Evolutionary conservation across 2,329 filamentous ascomycete species (phyloP).

Genomic region (Laburnicola sp.): DNA sequence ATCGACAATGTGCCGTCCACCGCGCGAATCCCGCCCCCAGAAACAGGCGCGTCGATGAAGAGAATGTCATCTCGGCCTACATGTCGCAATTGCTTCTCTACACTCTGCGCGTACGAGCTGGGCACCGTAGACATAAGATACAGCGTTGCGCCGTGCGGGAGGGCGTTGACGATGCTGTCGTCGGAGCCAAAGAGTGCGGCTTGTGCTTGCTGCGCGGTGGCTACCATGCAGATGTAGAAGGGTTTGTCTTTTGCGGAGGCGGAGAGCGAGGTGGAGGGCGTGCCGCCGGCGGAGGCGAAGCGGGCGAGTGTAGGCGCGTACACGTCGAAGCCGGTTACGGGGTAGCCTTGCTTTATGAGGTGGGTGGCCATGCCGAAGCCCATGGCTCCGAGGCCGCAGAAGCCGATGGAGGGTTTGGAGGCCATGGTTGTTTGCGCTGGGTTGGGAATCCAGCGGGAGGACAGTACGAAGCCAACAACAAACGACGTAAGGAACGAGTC

Average conservation of each 20-base stretch:
- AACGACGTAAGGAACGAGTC: too few species aligned
- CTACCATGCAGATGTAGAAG: slow-evolving; percentile 75
- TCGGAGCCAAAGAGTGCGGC: slow-evolving; percentile 63
- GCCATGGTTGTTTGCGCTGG: slow-evolving; percentile 23
- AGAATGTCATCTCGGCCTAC: slow-evolving; percentile 64
- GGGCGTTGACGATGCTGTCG: slow-evolving; percentile 53
- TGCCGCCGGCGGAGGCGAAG: slow-evolving; percentile 66
- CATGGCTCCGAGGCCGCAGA: slow-evolving; percentile 79
- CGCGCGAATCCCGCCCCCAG: slow-evolving; percentile 68
- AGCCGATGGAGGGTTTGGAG: slow-evolving; percentile 58
- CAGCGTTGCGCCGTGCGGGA: slow-evolving; percentile 63
- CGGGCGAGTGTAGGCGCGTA: slow-evolving; percentile 67
- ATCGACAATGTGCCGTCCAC: slow-evolving; percentile 74
- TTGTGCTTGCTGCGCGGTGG: slow-evolving; percentile 70
- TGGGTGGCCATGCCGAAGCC: slow-evolving; percentile 80
- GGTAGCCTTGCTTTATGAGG: slow-evolving; percentile 67
- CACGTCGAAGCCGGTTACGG: slow-evolving; percentile 72
- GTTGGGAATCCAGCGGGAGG: too few species aligned
- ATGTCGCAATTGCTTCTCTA: slow-evolving; percentile 60
- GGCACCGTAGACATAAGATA: slow-evolving; percentile 73
- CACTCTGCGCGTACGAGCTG: slow-evolving; percentile 64
- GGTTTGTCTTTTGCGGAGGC: slow-evolving; percentile 63
- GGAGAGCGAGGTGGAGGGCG: slow-evolving; percentile 60
- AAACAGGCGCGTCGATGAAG: slow-evolving; percentile 73
- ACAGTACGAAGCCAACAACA: too few species aligned